Evolutionary conservation across 129 eudicot genomes (phyloP), one percentile per base, ranked within the genome.

Genomic region (Silybum marianum): DNA sequence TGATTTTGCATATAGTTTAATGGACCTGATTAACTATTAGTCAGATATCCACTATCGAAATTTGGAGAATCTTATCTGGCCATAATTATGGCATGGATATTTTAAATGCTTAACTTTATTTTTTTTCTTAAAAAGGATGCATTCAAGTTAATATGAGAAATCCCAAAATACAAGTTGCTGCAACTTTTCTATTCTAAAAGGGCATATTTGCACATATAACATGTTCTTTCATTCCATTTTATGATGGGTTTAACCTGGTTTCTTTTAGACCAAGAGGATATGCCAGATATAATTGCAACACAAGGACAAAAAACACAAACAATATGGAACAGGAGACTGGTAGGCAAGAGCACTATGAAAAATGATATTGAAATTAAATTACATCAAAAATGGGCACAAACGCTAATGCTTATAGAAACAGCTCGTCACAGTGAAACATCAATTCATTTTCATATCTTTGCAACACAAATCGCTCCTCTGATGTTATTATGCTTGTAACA

Each of bases 381-480:
- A 21, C 1, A 79, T 69, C 7, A 60, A 69, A 69, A 74, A 46
- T 60, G 40, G n/a, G n/a, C 25, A 78, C 8, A 79, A 21, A 21
- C 26, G 26, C 13, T n/a, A 58, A 34, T 67, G 69, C 80, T 81
- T 82, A 92, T 54, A 88, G 58, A 78, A 81, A 82, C 75, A 92
- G 58, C 83, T 90, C 93, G 39, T 89, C 84, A 70, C 97, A 89
- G 4, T 82, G 81, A 76, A 94, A 94, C 85, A 87, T 82, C 73
- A 94, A 69, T 69, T 94, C 99, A 83, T 95, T 93, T 83, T 95
- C 94, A 81, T 83, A 92, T 76, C 83, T 91, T 84, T 88, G 88
- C 84, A 95, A 82, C 26, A 95, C 99, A 83, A 95, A 95, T 2
- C 91, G 90, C 78, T 95, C 97, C 69, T 92, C 88, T 46, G 93